Percentiles rank a stretch among this genome's conserved stretches.
phyloP scores from a whole-genome alignment of 305 asterid species.

The Withania somnifera region DNA sequence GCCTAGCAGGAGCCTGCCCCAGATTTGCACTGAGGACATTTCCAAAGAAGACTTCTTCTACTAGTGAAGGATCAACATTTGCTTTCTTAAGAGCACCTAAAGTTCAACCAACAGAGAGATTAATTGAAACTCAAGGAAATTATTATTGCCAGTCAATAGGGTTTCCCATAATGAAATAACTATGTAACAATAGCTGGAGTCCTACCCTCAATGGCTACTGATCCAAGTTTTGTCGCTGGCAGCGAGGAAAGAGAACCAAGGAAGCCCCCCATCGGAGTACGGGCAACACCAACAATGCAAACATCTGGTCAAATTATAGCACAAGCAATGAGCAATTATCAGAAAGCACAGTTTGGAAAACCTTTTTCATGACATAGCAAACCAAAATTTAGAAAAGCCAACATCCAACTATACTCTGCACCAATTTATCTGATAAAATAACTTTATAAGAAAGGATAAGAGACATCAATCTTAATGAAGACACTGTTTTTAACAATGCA shows the following conservation, averaged over 20 bases:
- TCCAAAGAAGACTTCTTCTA: slow-evolving; percentile 87
- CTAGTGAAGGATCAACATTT: slow-evolving; percentile 75
- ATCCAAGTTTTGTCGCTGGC: slow-evolving; percentile 93
- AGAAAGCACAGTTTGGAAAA: background rate
- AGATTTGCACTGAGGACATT: slow-evolving; percentile 95
- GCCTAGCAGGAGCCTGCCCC: slow-evolving; percentile 99
- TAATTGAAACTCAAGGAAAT: background rate
- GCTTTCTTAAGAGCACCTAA: slow-evolving; percentile 92
- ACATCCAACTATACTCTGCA: background rate
- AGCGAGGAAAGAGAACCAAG: slow-evolving; percentile 91
- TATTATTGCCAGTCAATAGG: background rate
- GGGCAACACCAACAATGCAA: slow-evolving; percentile 92
- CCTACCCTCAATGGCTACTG: slow-evolving; percentile 80
- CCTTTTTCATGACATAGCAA: background rate
- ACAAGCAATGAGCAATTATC: slow-evolving; percentile 4
- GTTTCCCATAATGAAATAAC: background rate
- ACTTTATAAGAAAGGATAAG: background rate
- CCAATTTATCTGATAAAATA: background rate
- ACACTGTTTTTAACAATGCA: background rate
- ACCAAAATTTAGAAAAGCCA: background rate
- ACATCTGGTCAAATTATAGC: slow-evolving; percentile 52
- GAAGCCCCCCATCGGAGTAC: slow-evolving; percentile 95
- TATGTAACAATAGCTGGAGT: slow-evolving; percentile 5
- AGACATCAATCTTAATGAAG: background rate
- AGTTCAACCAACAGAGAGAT: slow-evolving; percentile 3